Evolutionary conservation across 495 filamentous ascomycete species (phyloP), one percentile per base, ranked within the genome.

Genomic region (Aspergillus steynii): DNA sequence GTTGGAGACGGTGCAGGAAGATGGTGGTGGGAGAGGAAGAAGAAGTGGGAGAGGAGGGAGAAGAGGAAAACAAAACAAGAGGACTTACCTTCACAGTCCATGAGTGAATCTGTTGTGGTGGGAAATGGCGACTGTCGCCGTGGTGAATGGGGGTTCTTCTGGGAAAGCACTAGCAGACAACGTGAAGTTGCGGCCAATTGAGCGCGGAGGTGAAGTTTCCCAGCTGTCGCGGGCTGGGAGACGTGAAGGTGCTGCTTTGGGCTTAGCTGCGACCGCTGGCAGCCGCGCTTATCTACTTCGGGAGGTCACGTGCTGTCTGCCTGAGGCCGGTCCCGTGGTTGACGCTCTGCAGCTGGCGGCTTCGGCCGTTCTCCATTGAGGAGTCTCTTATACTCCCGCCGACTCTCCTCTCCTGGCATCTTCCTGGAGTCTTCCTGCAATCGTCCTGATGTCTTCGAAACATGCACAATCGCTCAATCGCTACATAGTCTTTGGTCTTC

Each of bases 21-120:
- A 42, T 12, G 37, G 37, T 42, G 37, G 37, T 45, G 53, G 54
- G 32, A 55, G 34, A 53, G 53, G 50, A 48, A 54, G 26, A 29
- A 37, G 42, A 59, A 56, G 53, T 42, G 37, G 37, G 56, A 56
- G 27, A 59, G 27, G 29, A 50, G 28, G 59, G 51, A 58, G 31
- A 54, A 50, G 15, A 48, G n/a, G 52, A 51, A 66, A 58, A 37
- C 48, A 64, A 48, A 61, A 64, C 46, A 62, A 60, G 53, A 12
- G 50, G 56, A 29, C n/a, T 37, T 27, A 27, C 50, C 59, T 45
- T 63, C 58, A 67, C 42, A 61, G 50, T 42, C 57, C 62, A 68
- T 64, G 60, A 46, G 57, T 50, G 14, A 48, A 37, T 53, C 27
- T 54, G 20, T 54, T 59, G 20, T 55, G 45, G 14, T 25, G 7